Base-by-base conservation (phyloP, 225 moss, liverwort and hornwort genomes). In the Takakia lepidozioides region DNA sequence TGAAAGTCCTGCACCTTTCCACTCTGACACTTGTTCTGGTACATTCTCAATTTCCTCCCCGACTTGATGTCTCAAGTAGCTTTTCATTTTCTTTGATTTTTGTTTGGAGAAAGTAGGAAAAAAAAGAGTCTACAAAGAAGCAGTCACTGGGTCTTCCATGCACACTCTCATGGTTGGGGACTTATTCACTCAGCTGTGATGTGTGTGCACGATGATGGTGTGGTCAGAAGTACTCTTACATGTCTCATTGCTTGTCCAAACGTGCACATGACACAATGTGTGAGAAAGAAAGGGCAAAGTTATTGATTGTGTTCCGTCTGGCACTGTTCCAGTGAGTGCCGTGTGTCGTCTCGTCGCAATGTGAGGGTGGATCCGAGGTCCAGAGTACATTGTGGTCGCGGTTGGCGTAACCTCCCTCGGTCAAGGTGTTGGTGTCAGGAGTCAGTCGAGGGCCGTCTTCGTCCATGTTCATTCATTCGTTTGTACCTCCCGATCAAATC, bases 291-390 rank as follows among this genome's bases (percentile, higher is more conserved):
- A 25, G 61, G 68, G 67, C 55, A 56, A 72, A 75, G 73, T 63
- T 73, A 82, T 82, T 98, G 98, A 98, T 98, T 91, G 73, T 91
- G 72, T 87, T 91, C 83, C 98, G 74, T 98, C 91, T 98, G 91
- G 83, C 80, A 98, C 91, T 98, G 98, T 98, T 98, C 98, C 98
- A 98, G 98, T 98, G 91, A 98, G 91, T 91, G 91, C 88, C 95
- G 71, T 80, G 70, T 80, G 70, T 80, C 70, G 79, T 74, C 84
- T 91, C 91, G 98, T 98, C 81, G 98, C 98, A 98, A 82, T 84
- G 76, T 98, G 91, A 98, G 85, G 91, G 87, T 98, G 98, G 91
- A 91, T 38, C 74, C 74, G 79, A 70, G 87, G 98, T 98, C 95
- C 98, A 98, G 98, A 91, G 98, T 98, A 80, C 74, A 1, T 32